These are phyloP conservation scores for Podaxis mareebaensis DNA, from an alignment of 768 basidiomycete species.

Conservation along the genomic window DNA sequence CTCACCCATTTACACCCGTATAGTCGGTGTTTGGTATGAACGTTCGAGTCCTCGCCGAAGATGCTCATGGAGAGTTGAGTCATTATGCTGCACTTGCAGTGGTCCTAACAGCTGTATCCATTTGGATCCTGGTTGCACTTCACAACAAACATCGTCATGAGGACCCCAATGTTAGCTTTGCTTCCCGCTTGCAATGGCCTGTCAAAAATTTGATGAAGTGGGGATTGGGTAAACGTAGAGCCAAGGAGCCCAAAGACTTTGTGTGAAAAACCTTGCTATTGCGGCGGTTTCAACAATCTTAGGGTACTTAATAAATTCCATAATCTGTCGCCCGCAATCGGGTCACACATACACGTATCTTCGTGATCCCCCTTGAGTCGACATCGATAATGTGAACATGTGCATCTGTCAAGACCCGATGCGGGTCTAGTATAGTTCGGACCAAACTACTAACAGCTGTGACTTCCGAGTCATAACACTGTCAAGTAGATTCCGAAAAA, in stretches of 20 bases:
- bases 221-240: neutral
- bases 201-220: constrained; percentile 15
- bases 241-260: neutral
- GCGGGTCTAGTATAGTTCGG: neutral
- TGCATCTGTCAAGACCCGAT: neutral
- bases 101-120: constrained; percentile 4
- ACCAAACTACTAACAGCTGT: neutral
- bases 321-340: neutral
- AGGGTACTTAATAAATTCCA: neutral
- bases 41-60: constrained; percentile 30
- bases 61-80: constrained; percentile 30
- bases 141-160: constrained; percentile 7
- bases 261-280: neutral
- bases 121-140: constrained; percentile 14
- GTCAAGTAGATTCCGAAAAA: neutral
- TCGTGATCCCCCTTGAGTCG: neutral
- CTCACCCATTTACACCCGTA: neutral
- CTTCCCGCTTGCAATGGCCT: constrained; percentile 38
- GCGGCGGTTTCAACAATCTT: neutral
- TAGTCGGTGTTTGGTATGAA: constrained; percentile 53
- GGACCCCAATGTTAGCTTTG: constrained; percentile 25
- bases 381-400: neutral
- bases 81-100: constrained; percentile 29
- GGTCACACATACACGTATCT: neutral
- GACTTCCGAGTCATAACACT: neutral